phyloP scores from a whole-genome alignment of 106 monocot species.

The Hemerocallis citrina region DNA sequence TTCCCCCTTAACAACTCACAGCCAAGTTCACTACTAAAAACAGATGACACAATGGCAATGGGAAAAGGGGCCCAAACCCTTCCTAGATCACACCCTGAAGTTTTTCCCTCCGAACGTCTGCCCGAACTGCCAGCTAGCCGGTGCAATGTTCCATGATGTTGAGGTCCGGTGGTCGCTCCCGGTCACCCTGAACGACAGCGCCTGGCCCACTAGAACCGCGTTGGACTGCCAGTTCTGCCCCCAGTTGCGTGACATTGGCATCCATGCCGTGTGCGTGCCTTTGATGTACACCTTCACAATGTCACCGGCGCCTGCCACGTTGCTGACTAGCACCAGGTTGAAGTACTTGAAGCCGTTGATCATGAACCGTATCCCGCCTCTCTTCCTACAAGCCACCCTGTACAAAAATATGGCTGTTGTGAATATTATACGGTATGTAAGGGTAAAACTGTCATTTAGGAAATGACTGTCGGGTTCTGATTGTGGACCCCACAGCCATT shows the following conservation, averaged over 20 bases:
- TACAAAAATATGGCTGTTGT: too few species aligned
- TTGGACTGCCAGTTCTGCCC: constrained; percentile 52
- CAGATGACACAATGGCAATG: background rate
- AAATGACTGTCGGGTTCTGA: background rate
- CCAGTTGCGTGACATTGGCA: constrained; percentile 38
- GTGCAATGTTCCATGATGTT: constrained; percentile 35
- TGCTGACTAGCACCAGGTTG: constrained; percentile 37
- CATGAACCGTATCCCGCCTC: constrained; percentile 28
- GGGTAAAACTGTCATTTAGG: background rate
- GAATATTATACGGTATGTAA: background rate
- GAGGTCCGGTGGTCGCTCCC: constrained; percentile 35
- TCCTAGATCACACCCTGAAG: background rate
- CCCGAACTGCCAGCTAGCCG: constrained; percentile 35
- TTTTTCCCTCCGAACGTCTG: constrained; percentile 42
- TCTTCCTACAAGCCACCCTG: constrained; percentile 34
- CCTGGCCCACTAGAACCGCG: constrained; percentile 25
- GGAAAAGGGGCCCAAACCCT: background rate
- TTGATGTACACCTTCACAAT: constrained; percentile 25
- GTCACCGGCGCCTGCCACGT: constrained; percentile 44
- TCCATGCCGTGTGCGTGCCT: constrained; percentile 30
- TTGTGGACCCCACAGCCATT: too few species aligned
- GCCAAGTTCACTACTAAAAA: background rate
- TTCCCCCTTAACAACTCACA: background rate
- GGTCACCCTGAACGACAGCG: constrained; percentile 39
- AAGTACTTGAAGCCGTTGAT: constrained; percentile 46